Conservation (phyloP, 257 asterid genomes). For the Salvia rosmarinus region DNA sequence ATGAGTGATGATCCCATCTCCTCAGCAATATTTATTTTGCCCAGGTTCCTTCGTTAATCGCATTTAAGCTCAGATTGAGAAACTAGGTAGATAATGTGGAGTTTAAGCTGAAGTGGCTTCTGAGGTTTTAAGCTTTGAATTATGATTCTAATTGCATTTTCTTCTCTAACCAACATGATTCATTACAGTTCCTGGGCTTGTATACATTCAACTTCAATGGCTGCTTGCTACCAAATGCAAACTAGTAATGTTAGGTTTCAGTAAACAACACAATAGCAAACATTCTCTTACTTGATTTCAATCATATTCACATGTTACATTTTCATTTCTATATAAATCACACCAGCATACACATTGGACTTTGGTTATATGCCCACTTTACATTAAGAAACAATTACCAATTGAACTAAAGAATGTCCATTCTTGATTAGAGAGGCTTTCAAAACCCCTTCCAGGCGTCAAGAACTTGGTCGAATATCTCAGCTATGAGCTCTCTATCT, state of each 20-base stretch:
- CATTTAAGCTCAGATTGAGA: background rate
- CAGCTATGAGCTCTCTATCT: slow-evolving; percentile 73
- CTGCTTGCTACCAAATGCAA: background rate
- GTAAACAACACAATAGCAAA: background rate
- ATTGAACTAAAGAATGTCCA: slow-evolving; percentile 2
- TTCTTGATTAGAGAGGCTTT: slow-evolving; percentile 19
- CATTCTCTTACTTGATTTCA: background rate
- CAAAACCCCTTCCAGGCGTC: slow-evolving; percentile 90
- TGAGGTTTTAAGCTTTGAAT: background rate
- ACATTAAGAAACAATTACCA: slow-evolving; percentile 20
- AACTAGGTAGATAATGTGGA: too few relatives aligned
- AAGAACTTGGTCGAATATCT: slow-evolving; percentile 76
- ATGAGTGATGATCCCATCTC: background rate
- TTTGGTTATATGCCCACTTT: background rate
- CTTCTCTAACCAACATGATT: background rate
- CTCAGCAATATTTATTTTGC: background rate
- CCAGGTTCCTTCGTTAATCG: background rate
- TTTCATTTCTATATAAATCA: background rate
- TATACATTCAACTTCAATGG: background rate
- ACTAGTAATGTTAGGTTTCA: too few relatives aligned
- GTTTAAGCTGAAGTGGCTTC: background rate
- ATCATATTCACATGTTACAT: slow-evolving; percentile 22
- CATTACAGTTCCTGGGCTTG: too few relatives aligned
- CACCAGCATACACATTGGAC: slow-evolving; percentile 13
- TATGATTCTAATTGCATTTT: background rate